These are phyloP conservation scores for Fonsecaea multimorphosa DNA, from an alignment of 2,329 filamentous ascomycete species.

Conservation along the genomic window DNA sequence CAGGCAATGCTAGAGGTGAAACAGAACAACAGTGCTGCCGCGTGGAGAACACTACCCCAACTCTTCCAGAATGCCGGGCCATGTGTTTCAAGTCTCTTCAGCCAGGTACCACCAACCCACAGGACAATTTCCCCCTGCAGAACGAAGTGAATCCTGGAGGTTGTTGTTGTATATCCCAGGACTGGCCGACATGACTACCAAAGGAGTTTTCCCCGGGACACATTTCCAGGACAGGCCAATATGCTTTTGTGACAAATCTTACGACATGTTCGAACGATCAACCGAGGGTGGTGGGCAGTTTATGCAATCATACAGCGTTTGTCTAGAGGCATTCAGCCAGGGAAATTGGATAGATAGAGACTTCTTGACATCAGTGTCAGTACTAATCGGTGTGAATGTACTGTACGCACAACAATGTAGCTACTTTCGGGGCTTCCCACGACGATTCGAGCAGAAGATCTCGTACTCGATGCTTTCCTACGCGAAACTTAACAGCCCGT, in stretches of 20 bases:
- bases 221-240: conserved; percentile 5
- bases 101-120: conserved; percentile 26
- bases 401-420: conserved; percentile 1
- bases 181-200: conserved; percentile 19
- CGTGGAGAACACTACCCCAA: background rate
- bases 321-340: background rate
- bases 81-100: background rate
- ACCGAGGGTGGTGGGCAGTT: background rate
- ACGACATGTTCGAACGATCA: background rate
- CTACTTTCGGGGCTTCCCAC: background rate
- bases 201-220: background rate
- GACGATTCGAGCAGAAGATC: background rate
- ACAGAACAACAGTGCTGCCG: conserved; percentile 23
- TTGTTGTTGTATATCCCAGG: conserved; percentile 15
- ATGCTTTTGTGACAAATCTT: conserved; percentile 6
- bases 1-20: conserved; percentile 17
- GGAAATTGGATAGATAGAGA: conserved; percentile 16
- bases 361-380: conserved; percentile 20
- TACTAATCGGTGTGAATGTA: conserved; percentile 17
- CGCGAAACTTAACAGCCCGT: background rate
- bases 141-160: background rate
- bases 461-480: background rate
- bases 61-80: background rate
- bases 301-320: background rate
- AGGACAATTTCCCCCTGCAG: conserved; percentile 12